Conservation (phyloP, 345 rosid genomes). For the Rhodomyrtus tomentosa region DNA sequence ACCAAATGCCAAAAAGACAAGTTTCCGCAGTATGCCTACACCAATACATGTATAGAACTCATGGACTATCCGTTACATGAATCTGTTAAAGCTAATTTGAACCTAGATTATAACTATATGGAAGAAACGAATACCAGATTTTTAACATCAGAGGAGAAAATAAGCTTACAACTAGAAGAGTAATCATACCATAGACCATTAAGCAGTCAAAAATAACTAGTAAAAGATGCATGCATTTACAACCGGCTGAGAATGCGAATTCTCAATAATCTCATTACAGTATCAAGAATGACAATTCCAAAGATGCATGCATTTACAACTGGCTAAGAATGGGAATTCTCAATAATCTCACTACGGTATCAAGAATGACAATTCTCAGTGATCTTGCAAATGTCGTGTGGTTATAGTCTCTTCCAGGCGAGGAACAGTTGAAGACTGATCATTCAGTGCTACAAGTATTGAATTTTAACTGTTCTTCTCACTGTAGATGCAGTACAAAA, state of each 20-base stretch:
- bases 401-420: neutral
- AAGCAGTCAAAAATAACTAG: neutral
- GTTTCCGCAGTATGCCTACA: neutral
- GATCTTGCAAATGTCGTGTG: neutral
- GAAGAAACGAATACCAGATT: neutral
- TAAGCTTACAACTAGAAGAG: neutral
- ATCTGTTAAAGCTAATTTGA: neutral
- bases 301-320: neutral
- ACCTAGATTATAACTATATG: neutral
- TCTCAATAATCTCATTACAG: neutral
- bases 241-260: neutral
- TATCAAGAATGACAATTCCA: neutral
- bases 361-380: neutral
- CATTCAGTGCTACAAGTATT: neutral
- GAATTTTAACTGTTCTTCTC: neutral
- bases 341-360: neutral
- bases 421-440: neutral
- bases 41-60: neutral
- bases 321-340: neutral
- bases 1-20: neutral
- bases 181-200: neutral
- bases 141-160: neutral
- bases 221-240: neutral
- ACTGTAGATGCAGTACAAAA: neutral
- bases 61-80: neutral